These are phyloP conservation scores for Eragrostis curvula DNA, from an alignment of 176 grass and related monocot genomes.

Conservation along the genomic window DNA sequence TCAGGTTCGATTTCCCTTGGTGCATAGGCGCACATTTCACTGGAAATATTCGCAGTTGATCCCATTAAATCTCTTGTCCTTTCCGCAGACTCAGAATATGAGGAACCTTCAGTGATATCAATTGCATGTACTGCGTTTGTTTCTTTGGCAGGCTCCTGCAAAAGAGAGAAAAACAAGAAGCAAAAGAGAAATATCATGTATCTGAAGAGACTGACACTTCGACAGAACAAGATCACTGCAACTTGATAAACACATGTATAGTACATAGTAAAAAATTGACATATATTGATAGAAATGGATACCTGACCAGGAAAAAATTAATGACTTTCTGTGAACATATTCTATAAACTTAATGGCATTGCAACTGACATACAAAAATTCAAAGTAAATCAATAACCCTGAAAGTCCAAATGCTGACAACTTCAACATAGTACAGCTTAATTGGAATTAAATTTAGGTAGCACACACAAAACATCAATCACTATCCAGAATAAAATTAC, in stretches of 20 bases:
- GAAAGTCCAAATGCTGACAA: slow-evolving; percentile 8
- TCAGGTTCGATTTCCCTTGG: slow-evolving; percentile 29
- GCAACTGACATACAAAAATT: neutral
- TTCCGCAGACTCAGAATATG: slow-evolving; percentile 33
- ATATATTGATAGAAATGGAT: slow-evolving; percentile 23
- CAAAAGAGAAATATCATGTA: neutral
- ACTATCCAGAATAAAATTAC: slow-evolving; percentile 27
- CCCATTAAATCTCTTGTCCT: slow-evolving; percentile 1
- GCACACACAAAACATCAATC: neutral
- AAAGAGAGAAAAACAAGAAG: neutral
- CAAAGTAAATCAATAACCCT: neutral
- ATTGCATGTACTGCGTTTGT: neutral
- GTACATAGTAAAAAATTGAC: neutral
- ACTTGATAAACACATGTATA: slow-evolving; percentile 19
- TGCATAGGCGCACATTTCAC: slow-evolving; percentile 5
- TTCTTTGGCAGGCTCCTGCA: slow-evolving; percentile 43
- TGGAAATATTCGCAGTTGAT: slow-evolving; percentile 38
- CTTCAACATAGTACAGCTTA: neutral
- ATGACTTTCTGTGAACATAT: slow-evolving; percentile 10
- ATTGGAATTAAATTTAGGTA: slow-evolving; percentile 6
- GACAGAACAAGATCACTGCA: slow-evolving; percentile 25
- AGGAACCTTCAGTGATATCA: slow-evolving; percentile 16
- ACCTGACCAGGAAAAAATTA: neutral
- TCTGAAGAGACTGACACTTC: slow-evolving; percentile 27
- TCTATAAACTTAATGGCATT: slow-evolving; percentile 10